Base-by-base conservation (phyloP, 805 yeast genomes). In the Clavispora phyllophila region DNA sequence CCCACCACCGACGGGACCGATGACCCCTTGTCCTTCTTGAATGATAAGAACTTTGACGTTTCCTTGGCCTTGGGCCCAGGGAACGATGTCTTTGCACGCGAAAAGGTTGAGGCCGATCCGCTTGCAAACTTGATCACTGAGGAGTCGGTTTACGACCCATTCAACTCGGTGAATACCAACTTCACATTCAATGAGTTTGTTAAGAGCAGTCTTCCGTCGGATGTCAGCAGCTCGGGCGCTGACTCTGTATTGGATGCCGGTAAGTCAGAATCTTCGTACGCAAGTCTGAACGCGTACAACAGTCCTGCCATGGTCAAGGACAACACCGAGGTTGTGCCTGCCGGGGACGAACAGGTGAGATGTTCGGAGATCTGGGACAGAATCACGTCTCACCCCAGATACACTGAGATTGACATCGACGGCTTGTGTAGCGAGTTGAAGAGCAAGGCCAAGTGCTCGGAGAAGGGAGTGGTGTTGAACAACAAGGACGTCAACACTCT, bases 331-430 rank as follows among this genome's bases (percentile, higher is more conserved):
- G 77, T 80, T 23, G 90, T 87, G 3, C 95, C 95, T 5, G 77
- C 84, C 4, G 84, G 79, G 8, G 84, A 81, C 44, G 65, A 63
- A 14, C 71, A 76, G 12, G 60, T 79, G 50, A 80, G 79, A 57
- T 93, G 99, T 63, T 79, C 95, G 0, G 96, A 89, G 53, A 84
- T 91, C 13, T 93, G 99, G 99, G 98, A 91, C 63, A 77, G 98
- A 57, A 84, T 93, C 29, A 86, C 96, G 2, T 65, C 93, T 18
- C 98, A 93, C 71, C 98, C 99, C 26, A 80, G 84, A 59, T 93
- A 90, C 63, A 81, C 93, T 5, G 96, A 90, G 46, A 73, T 93
- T 41, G 99, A 93, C 62, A 90, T 93, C 50, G 97, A 91, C 59
- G 95, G 96, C 2, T 75, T 93, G 60, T 93, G 99, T 73, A 60